phyloP scores from a whole-genome alignment of 208 protist genomes.

The Trypanosoma mega region DNA sequence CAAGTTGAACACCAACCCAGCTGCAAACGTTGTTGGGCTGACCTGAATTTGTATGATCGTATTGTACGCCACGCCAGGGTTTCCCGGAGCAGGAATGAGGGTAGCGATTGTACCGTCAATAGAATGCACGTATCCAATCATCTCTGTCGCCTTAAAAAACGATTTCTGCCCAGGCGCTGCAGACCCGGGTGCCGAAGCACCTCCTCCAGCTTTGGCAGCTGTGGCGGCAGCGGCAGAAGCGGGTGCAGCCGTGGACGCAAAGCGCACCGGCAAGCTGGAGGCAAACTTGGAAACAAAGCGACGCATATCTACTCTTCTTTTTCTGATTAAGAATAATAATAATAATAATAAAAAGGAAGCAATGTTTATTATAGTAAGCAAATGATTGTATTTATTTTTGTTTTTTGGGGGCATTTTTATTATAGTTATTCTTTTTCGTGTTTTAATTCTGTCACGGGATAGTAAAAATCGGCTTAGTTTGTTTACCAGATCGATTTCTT shows the following conservation, averaged over 20 bases:
- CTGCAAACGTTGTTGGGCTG: slow-evolving; percentile 71
- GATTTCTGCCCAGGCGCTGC: slow-evolving; percentile 69
- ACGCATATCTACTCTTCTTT: slow-evolving; percentile 40
- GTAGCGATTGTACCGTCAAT: slow-evolving; percentile 89
- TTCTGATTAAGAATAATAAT: slow-evolving; percentile 2
- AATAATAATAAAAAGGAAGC: neutral
- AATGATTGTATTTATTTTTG: too few relatives aligned
- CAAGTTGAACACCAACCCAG: slow-evolving; percentile 82
- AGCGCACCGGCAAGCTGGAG: slow-evolving; percentile 36
- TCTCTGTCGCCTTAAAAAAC: slow-evolving; percentile 82
- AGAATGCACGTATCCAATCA: slow-evolving; percentile 86
- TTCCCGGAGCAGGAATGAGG: slow-evolving; percentile 72
- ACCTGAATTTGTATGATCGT: slow-evolving; percentile 87
- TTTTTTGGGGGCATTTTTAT: too few relatives aligned
- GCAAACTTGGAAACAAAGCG: slow-evolving; percentile 53
- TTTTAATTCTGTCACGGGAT: too few relatives aligned
- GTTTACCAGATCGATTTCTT: too few relatives aligned
- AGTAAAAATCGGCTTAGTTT: too few relatives aligned
- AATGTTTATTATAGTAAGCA: too few relatives aligned
- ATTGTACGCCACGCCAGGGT: slow-evolving; percentile 81
- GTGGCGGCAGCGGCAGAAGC: slow-evolving; percentile 26
- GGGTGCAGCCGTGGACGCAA: slow-evolving; percentile 32
- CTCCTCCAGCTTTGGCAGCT: slow-evolving; percentile 17
- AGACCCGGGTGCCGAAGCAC: slow-evolving; percentile 32
- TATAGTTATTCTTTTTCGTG: too few relatives aligned